Percentiles rank a stretch among this genome's conserved stretches.
Conservation (phyloP, 2,329 filamentous ascomycete species). For the Xylaria sp. region DNA sequence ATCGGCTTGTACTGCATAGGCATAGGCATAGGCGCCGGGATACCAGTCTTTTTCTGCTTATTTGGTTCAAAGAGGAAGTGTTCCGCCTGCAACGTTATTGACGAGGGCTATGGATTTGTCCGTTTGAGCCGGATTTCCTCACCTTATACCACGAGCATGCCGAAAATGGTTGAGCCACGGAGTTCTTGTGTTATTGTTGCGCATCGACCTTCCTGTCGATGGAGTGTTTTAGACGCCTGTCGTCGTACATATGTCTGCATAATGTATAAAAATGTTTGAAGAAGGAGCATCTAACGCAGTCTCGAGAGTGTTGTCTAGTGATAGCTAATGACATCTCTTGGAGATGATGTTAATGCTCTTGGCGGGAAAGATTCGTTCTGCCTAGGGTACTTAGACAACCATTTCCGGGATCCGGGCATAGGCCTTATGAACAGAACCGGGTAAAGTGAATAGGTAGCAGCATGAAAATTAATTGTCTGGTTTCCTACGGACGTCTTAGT, state of each 20-base stretch:
- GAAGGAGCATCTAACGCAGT: conserved; percentile 7
- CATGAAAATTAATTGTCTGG: conserved; percentile 9
- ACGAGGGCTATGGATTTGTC: conserved; percentile 11
- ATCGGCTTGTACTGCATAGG: conserved; percentile 28
- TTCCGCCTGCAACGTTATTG: conserved; percentile 6
- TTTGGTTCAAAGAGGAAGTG: conserved; percentile 23
- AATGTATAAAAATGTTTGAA: conserved; percentile 27
- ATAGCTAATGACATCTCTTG: background rate
- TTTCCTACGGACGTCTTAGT: background rate
- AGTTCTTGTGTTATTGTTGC: conserved; percentile 28
- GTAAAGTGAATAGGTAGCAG: conserved; percentile 15
- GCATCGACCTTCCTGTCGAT: background rate
- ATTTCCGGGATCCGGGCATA: conserved; percentile 15
- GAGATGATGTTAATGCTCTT: conserved; percentile 11
- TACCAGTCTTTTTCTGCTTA: conserved; percentile 1
- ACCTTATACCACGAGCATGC: conserved; percentile 9
- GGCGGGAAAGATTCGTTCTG: conserved; percentile 12
- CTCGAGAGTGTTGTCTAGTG: background rate
- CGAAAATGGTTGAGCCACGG: conserved; percentile 14
- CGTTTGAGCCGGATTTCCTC: conserved; percentile 7
- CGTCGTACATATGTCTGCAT: conserved; percentile 34
- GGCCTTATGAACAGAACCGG: conserved; percentile 21
- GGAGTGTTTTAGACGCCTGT: conserved; percentile 17
- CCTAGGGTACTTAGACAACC: background rate
- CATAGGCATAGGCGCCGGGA: conserved; percentile 22